A percentile compares a stretch with the other conserved stretches of the same genome.
phyloP scores from a whole-genome alignment of 805 yeast species.

The Candida multigemmis region DNA sequence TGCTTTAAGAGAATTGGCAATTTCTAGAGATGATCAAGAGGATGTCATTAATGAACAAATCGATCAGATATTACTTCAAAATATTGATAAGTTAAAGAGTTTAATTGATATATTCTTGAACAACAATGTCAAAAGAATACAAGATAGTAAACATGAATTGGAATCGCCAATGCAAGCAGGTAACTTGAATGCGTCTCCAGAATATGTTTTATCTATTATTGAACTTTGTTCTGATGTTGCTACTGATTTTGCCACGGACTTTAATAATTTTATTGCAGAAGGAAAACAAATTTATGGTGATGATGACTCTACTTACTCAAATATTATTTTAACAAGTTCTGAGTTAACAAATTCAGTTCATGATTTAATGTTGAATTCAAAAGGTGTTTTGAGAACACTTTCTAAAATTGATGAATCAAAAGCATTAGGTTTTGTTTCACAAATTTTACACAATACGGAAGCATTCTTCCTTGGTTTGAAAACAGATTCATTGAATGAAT shows the following conservation, averaged over 20 bases:
- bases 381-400: conserved; percentile 56
- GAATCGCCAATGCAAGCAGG: conserved; percentile 80
- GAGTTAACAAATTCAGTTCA: conserved; percentile 52
- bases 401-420: conserved; percentile 46
- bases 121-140: conserved; percentile 63
- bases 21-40: conserved; percentile 39
- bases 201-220: conserved; percentile 53
- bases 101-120: conserved; percentile 64
- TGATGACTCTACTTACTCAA: conserved; percentile 47
- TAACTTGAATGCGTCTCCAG: conserved; percentile 66
- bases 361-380: conserved; percentile 57
- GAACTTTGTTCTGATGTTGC: conserved; percentile 66
- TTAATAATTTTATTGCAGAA: conserved; percentile 68
- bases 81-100: conserved; percentile 37
- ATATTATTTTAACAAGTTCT: conserved; percentile 53
- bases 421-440: conserved; percentile 39
- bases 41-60: conserved; percentile 50
- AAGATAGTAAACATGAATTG: conserved; percentile 60
- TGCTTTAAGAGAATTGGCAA: conserved; percentile 52
- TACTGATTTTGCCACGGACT: conserved; percentile 72
- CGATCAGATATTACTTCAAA: conserved; percentile 40
- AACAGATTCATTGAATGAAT: conserved; percentile 40
- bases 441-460: conserved; percentile 53
- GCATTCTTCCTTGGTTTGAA: conserved; percentile 51
- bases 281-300: conserved; percentile 42